Evolutionary conservation across 2,329 filamentous ascomycete species (phyloP).

Genomic region (Penicillium hordei): DNA sequence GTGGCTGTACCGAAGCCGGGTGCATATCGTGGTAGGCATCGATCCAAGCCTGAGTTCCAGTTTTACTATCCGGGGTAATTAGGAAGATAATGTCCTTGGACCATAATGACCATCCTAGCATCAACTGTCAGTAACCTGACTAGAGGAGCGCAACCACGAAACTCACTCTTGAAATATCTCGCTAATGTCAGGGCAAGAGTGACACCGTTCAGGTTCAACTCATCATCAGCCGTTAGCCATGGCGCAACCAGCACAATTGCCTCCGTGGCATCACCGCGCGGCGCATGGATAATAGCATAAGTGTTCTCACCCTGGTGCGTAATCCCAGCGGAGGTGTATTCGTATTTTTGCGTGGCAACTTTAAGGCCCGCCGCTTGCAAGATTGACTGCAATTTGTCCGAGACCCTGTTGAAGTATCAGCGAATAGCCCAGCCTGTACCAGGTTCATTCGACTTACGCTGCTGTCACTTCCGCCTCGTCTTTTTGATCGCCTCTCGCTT

Average conservation of each 20-base stretch:
- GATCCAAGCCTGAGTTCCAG: constrained; percentile 93
- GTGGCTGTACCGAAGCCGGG: constrained; percentile 65
- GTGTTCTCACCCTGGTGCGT: constrained; percentile 80
- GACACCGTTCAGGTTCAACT: constrained; percentile 82
- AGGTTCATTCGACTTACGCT: constrained; percentile 24
- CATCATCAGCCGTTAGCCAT: constrained; percentile 77
- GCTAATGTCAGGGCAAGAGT: constrained; percentile 82
- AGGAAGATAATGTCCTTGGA: constrained; percentile 97
- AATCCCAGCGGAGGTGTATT: constrained; percentile 75
- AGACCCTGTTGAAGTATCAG: constrained; percentile 47
- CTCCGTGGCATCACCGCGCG: constrained; percentile 92
- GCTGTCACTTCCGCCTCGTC: constrained; percentile 27
- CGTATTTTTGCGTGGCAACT: constrained; percentile 82
- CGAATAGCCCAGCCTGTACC: constrained; percentile 4
- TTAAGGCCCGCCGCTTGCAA: constrained; percentile 80
- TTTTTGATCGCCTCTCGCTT: constrained; percentile 31
- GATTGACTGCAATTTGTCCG: constrained; percentile 71
- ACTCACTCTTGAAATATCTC: constrained; percentile 83
- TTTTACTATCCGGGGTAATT: constrained; percentile 81
- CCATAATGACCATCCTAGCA: constrained; percentile 86
- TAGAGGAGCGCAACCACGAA: neutral
- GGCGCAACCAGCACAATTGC: constrained; percentile 90
- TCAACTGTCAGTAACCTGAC: constrained; percentile 16
- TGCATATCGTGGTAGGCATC: constrained; percentile 96
- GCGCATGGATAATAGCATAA: constrained; percentile 90